phyloP scores from a whole-genome alignment of 2,329 filamentous ascomycete genomes.

The Alternaria conjuncta region DNA sequence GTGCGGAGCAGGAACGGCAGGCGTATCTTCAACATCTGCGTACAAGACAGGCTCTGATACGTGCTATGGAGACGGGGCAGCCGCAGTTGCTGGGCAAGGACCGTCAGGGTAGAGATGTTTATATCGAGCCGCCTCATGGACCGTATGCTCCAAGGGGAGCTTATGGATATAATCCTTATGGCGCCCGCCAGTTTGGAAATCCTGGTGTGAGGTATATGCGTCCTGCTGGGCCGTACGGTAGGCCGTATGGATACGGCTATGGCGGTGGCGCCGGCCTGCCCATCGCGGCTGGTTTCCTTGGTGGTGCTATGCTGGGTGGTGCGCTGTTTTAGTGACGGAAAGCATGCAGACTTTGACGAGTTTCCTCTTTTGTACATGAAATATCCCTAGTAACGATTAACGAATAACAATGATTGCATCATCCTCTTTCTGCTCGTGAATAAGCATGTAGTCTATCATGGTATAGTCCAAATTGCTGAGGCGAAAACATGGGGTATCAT shows the following conservation, averaged over 20 bases:
- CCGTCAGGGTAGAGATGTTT: slow-evolving; percentile 61
- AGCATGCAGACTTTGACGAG: not conserved
- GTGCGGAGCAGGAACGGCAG: slow-evolving; percentile 58
- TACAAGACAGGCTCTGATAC: slow-evolving; percentile 58
- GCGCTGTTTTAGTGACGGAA: slow-evolving; percentile 26
- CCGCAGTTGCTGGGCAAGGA: slow-evolving; percentile 64
- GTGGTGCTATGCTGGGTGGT: slow-evolving; percentile 43
- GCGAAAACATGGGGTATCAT: slow-evolving; percentile 5
- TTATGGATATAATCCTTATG: slow-evolving; percentile 57
- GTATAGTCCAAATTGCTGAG: not conserved
- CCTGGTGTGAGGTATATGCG: slow-evolving; percentile 58
- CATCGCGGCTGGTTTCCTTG: slow-evolving; percentile 43
- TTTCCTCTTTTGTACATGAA: not conserved
- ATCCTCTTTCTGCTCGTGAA: not conserved
- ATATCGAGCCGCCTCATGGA: slow-evolving; percentile 61
- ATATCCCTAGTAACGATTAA: not conserved
- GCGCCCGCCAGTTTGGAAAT: slow-evolving; percentile 53
- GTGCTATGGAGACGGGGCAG: slow-evolving; percentile 61
- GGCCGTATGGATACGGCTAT: slow-evolving; percentile 47
- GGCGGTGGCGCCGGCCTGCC: slow-evolving; percentile 48
- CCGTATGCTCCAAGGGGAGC: slow-evolving; percentile 33
- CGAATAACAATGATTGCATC: not conserved
- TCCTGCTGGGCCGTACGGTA: slow-evolving; percentile 56
- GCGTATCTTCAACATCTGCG: slow-evolving; percentile 61
- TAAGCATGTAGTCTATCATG: not conserved